Conservation (phyloP, 768 basidiomycete genomes). For the Amanita exitialis region DNA sequence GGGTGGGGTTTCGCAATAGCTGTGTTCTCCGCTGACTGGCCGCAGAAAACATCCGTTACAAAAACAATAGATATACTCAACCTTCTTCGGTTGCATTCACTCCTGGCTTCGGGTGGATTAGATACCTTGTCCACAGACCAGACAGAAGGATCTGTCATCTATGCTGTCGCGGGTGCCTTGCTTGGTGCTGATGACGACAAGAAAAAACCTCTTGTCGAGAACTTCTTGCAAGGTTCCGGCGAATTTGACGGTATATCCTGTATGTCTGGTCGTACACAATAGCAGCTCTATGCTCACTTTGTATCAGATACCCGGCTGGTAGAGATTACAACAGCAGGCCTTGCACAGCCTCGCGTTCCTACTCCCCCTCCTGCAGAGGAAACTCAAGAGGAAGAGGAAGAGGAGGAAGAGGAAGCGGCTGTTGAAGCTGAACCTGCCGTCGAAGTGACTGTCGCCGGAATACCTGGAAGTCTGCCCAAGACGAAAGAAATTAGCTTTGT, state of each 20-base stretch:
- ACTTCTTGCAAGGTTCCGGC: conserved; percentile 48
- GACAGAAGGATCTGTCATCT: conserved; percentile 44
- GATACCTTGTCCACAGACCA: conserved; percentile 35
- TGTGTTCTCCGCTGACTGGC: not conserved
- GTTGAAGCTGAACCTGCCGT: conserved; percentile 12
- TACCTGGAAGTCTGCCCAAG: conserved; percentile 26
- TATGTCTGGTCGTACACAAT: conserved; percentile 23
- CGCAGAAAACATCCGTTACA: conserved; percentile 31
- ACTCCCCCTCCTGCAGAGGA: conserved; percentile 27
- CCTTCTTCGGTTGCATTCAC: conserved; percentile 47
- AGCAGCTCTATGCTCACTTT: conserved; percentile 7
- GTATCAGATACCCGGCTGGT: conserved; percentile 47
- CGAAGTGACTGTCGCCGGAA: conserved; percentile 27
- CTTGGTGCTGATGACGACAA: conserved; percentile 41
- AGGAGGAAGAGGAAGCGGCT: conserved; percentile 8
- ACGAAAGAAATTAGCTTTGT: conserved; percentile 69
- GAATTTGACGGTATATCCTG: conserved; percentile 55
- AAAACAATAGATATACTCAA: conserved; percentile 44
- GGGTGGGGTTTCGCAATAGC: conserved; percentile 9
- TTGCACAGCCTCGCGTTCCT: conserved; percentile 37
- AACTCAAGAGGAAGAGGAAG: conserved; percentile 17
- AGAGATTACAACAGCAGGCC: conserved; percentile 43
- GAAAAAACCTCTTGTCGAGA: conserved; percentile 41
- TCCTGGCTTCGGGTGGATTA: conserved; percentile 34
- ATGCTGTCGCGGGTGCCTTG: conserved; percentile 41